Base-by-base conservation (phyloP, 129 eudicot genomes). In the Tanacetum coccineum region DNA sequence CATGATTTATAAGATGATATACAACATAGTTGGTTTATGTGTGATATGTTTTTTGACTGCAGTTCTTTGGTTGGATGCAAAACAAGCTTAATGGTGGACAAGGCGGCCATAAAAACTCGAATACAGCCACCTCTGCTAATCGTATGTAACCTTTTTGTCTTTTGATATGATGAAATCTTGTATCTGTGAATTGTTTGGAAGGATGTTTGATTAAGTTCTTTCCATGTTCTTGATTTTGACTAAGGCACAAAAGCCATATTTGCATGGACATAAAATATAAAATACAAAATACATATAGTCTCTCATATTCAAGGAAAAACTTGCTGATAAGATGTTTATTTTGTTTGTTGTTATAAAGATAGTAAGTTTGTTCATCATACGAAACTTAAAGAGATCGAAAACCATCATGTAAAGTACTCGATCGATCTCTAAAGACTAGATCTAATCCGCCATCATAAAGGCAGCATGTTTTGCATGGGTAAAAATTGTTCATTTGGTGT, bases 41-140 rank as follows among this genome's bases (percentile, higher is more conserved):
- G 40, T 77, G 48, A 20, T 62, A 36, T 73, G 42, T 67, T 67
- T 36, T 47, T 30, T 77, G 68, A 50, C 47, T 88, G 84, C 86
- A 92, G 98, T 80, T 92, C 81, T 86, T 92, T 70, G 76, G 71
- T 19, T 92, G 98, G 98, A 77, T 92, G 88, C 95, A 91, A 32
- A 85, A 54, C 65, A 91, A 81, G 82, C 51, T 91, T 74, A 79
- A 61, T 66, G 84, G 83, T 54, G 85, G 70, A 70, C 84, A 88
- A 74, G 85, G 72, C 49, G 85, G 72, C 49, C 71, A 73, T 53
- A 83, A 64, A 57, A 79, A 79, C 61, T 62, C 81, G 30, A 73
- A 45, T 70, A 74, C 79, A 15, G 18, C 79, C 45, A 72, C 50
- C 50, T 70, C 88, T 18, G 20, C 78, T 67, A 70, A 75, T 26